phyloP scores from a whole-genome alignment of 768 basidiomycete genomes.

The Suillus bovinus region DNA sequence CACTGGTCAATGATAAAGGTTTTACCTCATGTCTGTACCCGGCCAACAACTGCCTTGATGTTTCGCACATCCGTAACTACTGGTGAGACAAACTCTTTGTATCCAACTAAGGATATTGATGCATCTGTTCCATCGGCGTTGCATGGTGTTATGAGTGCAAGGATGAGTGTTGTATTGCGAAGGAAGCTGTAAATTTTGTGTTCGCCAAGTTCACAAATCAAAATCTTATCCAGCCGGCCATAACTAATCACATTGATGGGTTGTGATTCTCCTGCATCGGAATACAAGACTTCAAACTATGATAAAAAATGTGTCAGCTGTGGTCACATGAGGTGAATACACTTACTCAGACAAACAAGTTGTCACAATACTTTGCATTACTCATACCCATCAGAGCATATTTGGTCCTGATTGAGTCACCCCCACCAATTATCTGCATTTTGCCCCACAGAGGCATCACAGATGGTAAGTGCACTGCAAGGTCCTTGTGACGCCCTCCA shows the following conservation, averaged over 20 bases:
- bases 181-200: constrained; percentile 5
- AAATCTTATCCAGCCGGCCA: constrained; percentile 18
- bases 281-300: background rate
- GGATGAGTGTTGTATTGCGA: background rate
- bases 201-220: constrained; percentile 11
- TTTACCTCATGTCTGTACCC: constrained; percentile 5
- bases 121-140: constrained; percentile 14
- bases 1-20: background rate
- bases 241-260: constrained; percentile 9
- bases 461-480: background rate
- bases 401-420: background rate
- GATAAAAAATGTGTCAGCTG: background rate
- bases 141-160: background rate
- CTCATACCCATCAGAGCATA: background rate
- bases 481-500: background rate
- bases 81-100: background rate
- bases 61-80: constrained; percentile 16
- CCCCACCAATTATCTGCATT: background rate
- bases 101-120: constrained; percentile 2
- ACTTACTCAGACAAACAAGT: constrained; percentile 1
- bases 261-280: background rate
- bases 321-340: background rate
- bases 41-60: constrained; percentile 17
- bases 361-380: background rate
- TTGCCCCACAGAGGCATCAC: constrained; percentile 10